Base-by-base conservation (phyloP, 495 filamentous ascomycete species). In the Hyaloscypha bicolor region DNA sequence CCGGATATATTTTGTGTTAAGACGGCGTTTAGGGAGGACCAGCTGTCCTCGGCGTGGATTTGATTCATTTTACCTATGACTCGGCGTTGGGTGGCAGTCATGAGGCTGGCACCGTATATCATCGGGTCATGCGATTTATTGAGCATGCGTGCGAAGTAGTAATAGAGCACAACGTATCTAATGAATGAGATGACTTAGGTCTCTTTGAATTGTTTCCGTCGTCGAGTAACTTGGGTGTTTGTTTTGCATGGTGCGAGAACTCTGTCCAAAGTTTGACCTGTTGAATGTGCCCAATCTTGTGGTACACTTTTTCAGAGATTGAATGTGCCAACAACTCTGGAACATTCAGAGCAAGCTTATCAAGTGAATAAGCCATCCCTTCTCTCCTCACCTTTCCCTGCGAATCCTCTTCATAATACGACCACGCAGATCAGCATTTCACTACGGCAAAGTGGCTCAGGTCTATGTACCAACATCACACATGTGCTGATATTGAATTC, bases 1-100 rank as follows among this genome's bases (percentile, higher is more conserved):
- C 22, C 16, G 4, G 42, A 29, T 60, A 61, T 66, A 60, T 14
- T 29, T 31, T 37, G 35, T 31, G 19, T 14, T 32, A 32, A 16
- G 29, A 32, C 2, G 64, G 53, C 53, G 63, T 65, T 56, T n/a
- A 35, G 22, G 35, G 53, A 45, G 37, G 56, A 65, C 31, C 55
- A 65, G 19, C 6, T 65, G 53, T 65, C 63, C 53, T 65, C 29
- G 63, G 52, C 33, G 33, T 37, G 32, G 30, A 9, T 21, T 32
- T 37, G 42, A 52, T 21, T 63, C 29, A 53, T 31, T 31, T 35
- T 59, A 31, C 48, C 63, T 59, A 48, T 33, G 63, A 37, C 51
- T 65, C 16, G 62, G 62, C 51, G 62, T 64, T 64, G 62, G 31
- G 29, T 60, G 53, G 29, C 19, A 31, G 53, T n/a, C 53, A 3